Evolutionary conservation across 2,329 filamentous ascomycete species (phyloP).

Genomic region (Fusarium sulawesiense): DNA sequence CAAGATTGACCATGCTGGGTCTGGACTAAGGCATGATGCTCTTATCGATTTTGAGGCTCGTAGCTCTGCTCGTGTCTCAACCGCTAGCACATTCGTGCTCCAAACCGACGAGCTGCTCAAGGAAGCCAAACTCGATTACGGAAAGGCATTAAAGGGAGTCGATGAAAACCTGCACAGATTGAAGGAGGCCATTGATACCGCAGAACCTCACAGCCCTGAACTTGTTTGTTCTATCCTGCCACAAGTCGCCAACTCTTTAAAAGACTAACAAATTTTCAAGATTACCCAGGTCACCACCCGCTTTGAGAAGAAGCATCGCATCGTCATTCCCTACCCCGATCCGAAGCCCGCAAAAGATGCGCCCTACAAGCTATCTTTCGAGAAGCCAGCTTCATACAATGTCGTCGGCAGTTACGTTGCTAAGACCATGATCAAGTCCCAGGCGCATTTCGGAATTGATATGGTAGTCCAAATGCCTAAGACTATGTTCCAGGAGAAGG

Average conservation of each 20-base stretch:
- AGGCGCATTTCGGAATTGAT: conserved; percentile 73
- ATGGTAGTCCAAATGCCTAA: conserved; percentile 88
- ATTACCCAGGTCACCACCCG: conserved; percentile 74
- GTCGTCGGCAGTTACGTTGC: conserved; percentile 89
- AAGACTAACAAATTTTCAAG: conserved; percentile 55
- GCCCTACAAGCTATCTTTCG: conserved; percentile 84
- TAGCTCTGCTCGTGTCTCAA: conserved; percentile 55
- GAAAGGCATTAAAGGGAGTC: conserved; percentile 59
- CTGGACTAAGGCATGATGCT: conserved; percentile 50
- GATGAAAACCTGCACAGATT: conserved; percentile 63
- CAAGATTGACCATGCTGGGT: conserved; percentile 58
- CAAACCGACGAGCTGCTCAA: conserved; percentile 70
- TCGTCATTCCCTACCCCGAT: conserved; percentile 86
- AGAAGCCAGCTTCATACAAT: conserved; percentile 81
- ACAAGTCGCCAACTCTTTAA: background rate
- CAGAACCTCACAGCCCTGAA: conserved; percentile 61
- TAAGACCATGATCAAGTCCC: conserved; percentile 76
- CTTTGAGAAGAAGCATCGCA: conserved; percentile 73
- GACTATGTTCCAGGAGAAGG: conserved; percentile 88
- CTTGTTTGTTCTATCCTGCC: conserved; percentile 57
- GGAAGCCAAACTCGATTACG: conserved; percentile 65
- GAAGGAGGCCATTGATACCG: conserved; percentile 64
- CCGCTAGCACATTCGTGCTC: conserved; percentile 67
- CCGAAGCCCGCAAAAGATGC: conserved; percentile 80
- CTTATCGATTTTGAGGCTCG: conserved; percentile 57